A percentile compares a stretch with the other conserved stretches of the same genome.
Evolutionary conservation across 345 rosid species (phyloP).

Genomic region (Theobroma cacao): DNA sequence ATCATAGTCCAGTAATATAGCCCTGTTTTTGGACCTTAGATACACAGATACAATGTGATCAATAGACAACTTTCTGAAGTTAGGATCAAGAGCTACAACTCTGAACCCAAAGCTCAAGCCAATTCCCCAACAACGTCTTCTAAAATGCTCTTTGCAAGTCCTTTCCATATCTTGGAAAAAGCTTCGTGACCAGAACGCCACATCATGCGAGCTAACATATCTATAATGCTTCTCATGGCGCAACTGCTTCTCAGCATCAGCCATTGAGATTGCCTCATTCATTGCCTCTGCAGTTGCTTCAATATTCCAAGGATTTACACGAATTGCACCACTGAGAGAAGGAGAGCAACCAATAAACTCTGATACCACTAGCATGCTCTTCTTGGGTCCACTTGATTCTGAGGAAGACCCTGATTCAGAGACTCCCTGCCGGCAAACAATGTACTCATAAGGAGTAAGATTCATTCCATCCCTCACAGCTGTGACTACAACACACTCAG

Average conservation of each 20-base stretch:
- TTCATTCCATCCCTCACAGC: conserved; percentile 89
- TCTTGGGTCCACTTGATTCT: conserved; percentile 41
- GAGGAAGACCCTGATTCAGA: conserved; percentile 34
- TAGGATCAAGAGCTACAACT: conserved; percentile 74
- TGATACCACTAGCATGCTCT: conserved; percentile 76
- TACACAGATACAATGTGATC: conserved; percentile 56
- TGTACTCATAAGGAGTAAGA: conserved; percentile 72
- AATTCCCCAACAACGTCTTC: conserved; percentile 71
- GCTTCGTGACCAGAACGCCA: conserved; percentile 73
- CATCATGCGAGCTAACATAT: conserved; percentile 73
- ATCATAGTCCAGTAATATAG: conserved; percentile 66
- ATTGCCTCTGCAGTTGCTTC: conserved; percentile 73
- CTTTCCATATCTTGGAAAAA: conserved; percentile 78
- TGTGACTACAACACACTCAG: conserved; percentile 73
- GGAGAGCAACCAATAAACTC: conserved; percentile 89
- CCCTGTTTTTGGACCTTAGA: conserved; percentile 55
- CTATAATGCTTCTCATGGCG: conserved; percentile 96
- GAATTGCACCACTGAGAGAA: conserved; percentile 76
- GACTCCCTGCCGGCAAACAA: conserved; percentile 67
- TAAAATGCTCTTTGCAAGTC: conserved; percentile 68
- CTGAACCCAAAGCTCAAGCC: conserved; percentile 75
- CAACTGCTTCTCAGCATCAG: conserved; percentile 59
- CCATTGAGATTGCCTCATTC: conserved; percentile 70
- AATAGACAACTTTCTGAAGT: conserved; percentile 56
- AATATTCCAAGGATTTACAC: conserved; percentile 72